Evolutionary conservation across 2,329 filamentous ascomycete species (phyloP).

Genomic region (Reticulascus tulasneorum): DNA sequence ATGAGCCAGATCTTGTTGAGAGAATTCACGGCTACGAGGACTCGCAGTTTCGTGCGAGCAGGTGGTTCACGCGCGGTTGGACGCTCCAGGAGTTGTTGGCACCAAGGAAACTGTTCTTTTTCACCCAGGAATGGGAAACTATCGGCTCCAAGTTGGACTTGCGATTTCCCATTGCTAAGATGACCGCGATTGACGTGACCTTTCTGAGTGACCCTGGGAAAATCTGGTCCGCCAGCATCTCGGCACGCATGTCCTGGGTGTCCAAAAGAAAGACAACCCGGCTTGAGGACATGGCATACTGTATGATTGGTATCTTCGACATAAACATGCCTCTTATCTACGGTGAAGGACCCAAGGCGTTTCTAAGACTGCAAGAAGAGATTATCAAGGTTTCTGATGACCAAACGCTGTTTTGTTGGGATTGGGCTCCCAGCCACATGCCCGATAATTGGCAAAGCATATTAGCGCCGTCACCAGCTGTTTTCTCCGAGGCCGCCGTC

Average conservation of each 20-base stretch:
- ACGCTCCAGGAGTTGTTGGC: slow-evolving; percentile 66
- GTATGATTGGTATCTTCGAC: slow-evolving; percentile 22
- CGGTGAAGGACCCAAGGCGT: slow-evolving; percentile 20
- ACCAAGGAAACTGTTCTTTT: slow-evolving; percentile 24
- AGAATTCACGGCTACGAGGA: slow-evolving; percentile 1
- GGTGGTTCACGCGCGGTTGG: slow-evolving; percentile 42
- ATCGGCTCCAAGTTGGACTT: slow-evolving; percentile 21
- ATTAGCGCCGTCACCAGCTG: slow-evolving; percentile 6
- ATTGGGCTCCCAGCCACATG: slow-evolving; percentile 13
- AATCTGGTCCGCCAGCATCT: slow-evolving; percentile 16
- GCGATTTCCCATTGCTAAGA: slow-evolving; percentile 2
- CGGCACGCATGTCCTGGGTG: slow-evolving; percentile 24
- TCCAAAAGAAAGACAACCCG: slow-evolving; percentile 17
- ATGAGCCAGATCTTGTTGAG: background rate
- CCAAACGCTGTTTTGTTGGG: slow-evolving; percentile 8
- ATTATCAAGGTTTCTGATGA: slow-evolving; percentile 4
- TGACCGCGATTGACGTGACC: slow-evolving; percentile 7
- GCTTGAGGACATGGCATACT: slow-evolving; percentile 21
- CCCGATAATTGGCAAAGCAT: slow-evolving; percentile 4
- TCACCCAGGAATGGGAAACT: slow-evolving; percentile 19
- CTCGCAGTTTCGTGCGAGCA: slow-evolving; percentile 1
- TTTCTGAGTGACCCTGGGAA: slow-evolving; percentile 3
- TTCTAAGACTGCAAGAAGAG: slow-evolving; percentile 15
- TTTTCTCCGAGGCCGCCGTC: slow-evolving; percentile 1
- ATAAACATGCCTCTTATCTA: slow-evolving; percentile 23